Evolutionary conservation across 371 early-diverging fungal species (phyloP).

Genomic region (Apophysomyces trapeziformis): DNA sequence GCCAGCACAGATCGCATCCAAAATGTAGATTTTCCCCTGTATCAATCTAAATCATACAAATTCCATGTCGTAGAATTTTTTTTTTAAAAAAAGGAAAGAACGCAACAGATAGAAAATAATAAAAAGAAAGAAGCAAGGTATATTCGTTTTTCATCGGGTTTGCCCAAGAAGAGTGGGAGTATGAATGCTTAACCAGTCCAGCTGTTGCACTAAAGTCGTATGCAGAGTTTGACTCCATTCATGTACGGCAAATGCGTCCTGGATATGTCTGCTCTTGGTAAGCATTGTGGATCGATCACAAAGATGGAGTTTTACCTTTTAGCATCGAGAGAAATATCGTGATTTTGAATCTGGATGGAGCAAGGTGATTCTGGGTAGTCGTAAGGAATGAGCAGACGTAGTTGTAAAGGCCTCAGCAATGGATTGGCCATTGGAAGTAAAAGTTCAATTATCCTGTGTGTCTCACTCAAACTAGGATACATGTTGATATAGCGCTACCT

Average conservation of each 20-base stretch:
- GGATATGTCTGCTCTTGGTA: slow-evolving; percentile 26
- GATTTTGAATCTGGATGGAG: slow-evolving; percentile 37
- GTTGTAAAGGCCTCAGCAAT: slow-evolving; percentile 18
- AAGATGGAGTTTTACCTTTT: slow-evolving; percentile 28
- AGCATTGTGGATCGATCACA: too few relatives aligned
- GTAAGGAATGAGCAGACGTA: slow-evolving; percentile 35
- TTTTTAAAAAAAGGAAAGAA: too few relatives aligned
- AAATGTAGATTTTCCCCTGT: slow-evolving; percentile 11
- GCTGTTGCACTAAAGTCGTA: slow-evolving; percentile 46
- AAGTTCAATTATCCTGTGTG: slow-evolving; percentile 29
- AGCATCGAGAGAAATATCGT: slow-evolving; percentile 22
- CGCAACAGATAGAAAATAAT: too few relatives aligned
- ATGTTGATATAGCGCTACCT: not conserved
- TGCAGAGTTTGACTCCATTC: slow-evolving; percentile 46
- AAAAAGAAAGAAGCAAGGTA: too few relatives aligned
- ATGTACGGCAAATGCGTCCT: slow-evolving; percentile 40
- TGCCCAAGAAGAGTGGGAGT: slow-evolving; percentile 22
- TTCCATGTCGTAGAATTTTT: not conserved
- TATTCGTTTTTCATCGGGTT: not conserved
- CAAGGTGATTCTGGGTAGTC: slow-evolving; percentile 46
- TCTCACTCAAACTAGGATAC: slow-evolving; percentile 11
- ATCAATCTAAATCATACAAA: not conserved
- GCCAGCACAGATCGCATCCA: slow-evolving; percentile 17
- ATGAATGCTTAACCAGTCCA: slow-evolving; percentile 45
- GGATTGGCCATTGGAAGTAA: slow-evolving; percentile 24